Conservation (phyloP, 148 eudicot genomes). For the Drosera capensis region DNA sequence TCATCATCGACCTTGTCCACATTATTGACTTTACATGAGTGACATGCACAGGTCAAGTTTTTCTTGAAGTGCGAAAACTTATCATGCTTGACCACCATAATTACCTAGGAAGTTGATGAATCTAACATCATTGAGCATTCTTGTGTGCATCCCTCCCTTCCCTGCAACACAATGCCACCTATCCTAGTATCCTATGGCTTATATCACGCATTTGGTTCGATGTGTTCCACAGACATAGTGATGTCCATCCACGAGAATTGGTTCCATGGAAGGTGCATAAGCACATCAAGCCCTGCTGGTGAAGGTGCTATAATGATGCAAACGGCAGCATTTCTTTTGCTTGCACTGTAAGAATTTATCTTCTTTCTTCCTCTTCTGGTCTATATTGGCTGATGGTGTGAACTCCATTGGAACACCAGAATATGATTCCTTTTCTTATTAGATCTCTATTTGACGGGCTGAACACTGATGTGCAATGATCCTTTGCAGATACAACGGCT, state of each 20-base stretch:
- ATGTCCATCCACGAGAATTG: constrained; percentile 81
- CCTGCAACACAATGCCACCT: background rate
- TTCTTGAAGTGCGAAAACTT: too few relatives aligned
- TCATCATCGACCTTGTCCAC: too few relatives aligned
- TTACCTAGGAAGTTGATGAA: too few relatives aligned
- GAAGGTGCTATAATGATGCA: constrained; percentile 80
- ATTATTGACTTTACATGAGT: too few relatives aligned
- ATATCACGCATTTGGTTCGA: too few relatives aligned
- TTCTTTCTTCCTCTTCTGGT: background rate
- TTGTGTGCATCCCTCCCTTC: too few relatives aligned
- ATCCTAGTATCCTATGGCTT: background rate
- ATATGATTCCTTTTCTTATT: background rate
- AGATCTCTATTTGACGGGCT: too few relatives aligned
- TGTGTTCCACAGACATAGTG: constrained; percentile 67
- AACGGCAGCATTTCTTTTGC: constrained; percentile 62
- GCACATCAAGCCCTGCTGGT: constrained; percentile 56
- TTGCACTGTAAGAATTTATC: constrained; percentile 49
- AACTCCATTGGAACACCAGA: background rate
- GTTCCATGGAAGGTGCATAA: constrained; percentile 80
- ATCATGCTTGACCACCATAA: too few relatives aligned
- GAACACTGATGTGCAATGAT: constrained; percentile 1
- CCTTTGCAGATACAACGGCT: constrained; percentile 68
- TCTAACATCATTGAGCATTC: too few relatives aligned
- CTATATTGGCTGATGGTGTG: background rate
- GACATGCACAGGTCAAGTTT: too few relatives aligned